Evolutionary conservation across 768 basidiomycete genomes (phyloP), one percentile per base, ranked within the genome.

Genomic region (Termitomyces eurrhizus): DNA sequence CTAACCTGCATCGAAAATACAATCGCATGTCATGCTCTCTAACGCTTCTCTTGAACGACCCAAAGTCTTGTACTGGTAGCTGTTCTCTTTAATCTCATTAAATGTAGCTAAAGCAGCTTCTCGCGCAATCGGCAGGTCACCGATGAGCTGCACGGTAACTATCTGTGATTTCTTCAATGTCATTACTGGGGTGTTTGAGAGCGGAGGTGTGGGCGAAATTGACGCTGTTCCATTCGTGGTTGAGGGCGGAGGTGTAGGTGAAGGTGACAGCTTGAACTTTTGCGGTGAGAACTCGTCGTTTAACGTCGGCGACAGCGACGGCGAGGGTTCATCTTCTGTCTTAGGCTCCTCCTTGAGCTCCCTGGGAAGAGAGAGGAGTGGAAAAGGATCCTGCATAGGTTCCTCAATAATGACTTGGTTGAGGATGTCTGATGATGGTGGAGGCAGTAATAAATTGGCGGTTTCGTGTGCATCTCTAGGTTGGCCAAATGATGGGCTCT

Each of bases 21-120:
- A 99, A 72, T 99, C 97, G 78, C 97, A 99, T 26, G 88, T 85
- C 89, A 95, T 93, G 74, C 92, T 90, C 78, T 98, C 97, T 68
- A 90, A 82, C 57, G 87, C 82, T 76, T 96, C 93, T 69, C 89
- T 86, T 56, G 91, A 92, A 67, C 85, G 83, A n/a, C 96, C 96
- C 58, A 98, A 77, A 35, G 87, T 82, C 71, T 86, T 88, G 74
- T 88, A 87, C 78, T 96, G 93, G 72, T 97, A 97, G 67, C 86
- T 87, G 72, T 94, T 96, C 69, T 77, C 82, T 62, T 74, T 65
- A 68, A 98, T 86, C 74, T 91, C 84, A 63, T 73, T 76, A 71
- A 96, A 98, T 9, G 83, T 87, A 64, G 74, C 77, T 62, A 88
- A 73, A 45, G 95, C 95, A 16, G 80, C 85, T 56, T 84, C 78